A percentile compares a stretch with the other conserved stretches of the same genome.
These are phyloP conservation scores for Colletotrichum sp. DNA, from an alignment of 2,329 filamentous ascomycete species.

Conservation along the genomic window DNA sequence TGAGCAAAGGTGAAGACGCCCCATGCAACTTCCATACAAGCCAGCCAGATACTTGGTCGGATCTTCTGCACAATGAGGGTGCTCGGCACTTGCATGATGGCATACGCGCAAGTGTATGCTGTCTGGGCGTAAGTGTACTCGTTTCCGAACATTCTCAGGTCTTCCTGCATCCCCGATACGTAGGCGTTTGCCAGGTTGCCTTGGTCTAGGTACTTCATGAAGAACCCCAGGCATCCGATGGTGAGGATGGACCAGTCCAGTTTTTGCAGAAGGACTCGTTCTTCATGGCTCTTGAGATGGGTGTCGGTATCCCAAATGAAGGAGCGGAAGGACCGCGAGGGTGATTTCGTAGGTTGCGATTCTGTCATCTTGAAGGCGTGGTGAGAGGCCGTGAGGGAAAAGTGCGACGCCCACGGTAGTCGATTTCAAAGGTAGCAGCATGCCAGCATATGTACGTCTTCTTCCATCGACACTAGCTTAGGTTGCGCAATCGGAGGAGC, in stretches of 20 bases:
- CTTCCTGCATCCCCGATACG: conserved; percentile 31
- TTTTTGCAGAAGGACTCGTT: conserved; percentile 28
- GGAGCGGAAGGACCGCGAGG: conserved; percentile 27
- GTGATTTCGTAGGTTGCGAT: neutral
- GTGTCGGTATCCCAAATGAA: conserved; percentile 33
- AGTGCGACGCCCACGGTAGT: neutral
- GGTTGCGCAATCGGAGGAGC: neutral
- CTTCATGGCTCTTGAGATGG: conserved; percentile 28
- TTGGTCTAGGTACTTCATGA: conserved; percentile 30
- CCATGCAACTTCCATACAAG: conserved; percentile 30
- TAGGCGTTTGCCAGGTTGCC: conserved; percentile 28
- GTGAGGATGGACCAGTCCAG: conserved; percentile 26
- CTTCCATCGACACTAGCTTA: neutral
- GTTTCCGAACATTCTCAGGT: conserved; percentile 28
- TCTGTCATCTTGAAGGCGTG: neutral
- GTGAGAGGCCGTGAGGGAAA: neutral
- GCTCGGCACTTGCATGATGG: conserved; percentile 28
- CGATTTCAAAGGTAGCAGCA: neutral
- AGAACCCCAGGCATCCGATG: conserved; percentile 11
- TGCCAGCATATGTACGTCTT: neutral
- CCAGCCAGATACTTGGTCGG: conserved; percentile 30
- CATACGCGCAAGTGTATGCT: conserved; percentile 26
- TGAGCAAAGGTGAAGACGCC: conserved; percentile 8
- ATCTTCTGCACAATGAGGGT: conserved; percentile 31
- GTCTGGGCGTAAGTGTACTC: conserved; percentile 27